Conservation (phyloP, 768 basidiomycete genomes). For the Termitomyces bulborhizus region DNA sequence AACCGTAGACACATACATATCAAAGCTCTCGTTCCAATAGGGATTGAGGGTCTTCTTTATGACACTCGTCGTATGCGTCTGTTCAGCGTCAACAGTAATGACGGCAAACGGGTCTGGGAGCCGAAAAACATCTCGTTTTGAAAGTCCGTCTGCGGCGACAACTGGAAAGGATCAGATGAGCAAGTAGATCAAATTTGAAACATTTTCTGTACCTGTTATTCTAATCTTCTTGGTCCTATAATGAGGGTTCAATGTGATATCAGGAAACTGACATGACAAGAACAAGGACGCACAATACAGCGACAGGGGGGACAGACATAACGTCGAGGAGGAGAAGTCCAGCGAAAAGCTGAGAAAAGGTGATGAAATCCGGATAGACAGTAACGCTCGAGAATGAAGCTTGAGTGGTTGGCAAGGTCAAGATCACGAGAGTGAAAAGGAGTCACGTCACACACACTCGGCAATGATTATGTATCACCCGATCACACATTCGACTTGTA, state of each 20-base stretch:
- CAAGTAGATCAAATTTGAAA: background rate
- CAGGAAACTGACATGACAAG: constrained; percentile 1
- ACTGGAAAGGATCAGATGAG: constrained; percentile 40
- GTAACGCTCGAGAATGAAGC: background rate
- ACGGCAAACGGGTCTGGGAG: constrained; percentile 98
- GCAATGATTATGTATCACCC: background rate
- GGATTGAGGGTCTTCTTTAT: constrained; percentile 95
- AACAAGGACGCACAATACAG: constrained; percentile 35
- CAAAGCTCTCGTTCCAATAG: constrained; percentile 98
- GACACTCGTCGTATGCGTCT: constrained; percentile 94
- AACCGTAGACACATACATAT: constrained; percentile 59
- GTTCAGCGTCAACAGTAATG: constrained; percentile 96
- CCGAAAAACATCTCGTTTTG: constrained; percentile 93
- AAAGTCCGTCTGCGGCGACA: constrained; percentile 91
- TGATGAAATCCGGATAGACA: background rate
- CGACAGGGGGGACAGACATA: constrained; percentile 43
- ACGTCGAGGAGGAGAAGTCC: background rate
- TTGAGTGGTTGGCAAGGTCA: background rate
- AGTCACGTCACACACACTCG: constrained; percentile 10
- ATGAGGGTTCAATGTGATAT: background rate
- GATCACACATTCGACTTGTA: background rate
- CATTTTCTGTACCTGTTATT: constrained; percentile 52
- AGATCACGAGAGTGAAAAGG: constrained; percentile 2
- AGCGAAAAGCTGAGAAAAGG: background rate
- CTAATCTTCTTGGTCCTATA: constrained; percentile 67